Evolutionary conservation across 306 rosid species (phyloP).

Genomic region (Trifolium dubium): DNA sequence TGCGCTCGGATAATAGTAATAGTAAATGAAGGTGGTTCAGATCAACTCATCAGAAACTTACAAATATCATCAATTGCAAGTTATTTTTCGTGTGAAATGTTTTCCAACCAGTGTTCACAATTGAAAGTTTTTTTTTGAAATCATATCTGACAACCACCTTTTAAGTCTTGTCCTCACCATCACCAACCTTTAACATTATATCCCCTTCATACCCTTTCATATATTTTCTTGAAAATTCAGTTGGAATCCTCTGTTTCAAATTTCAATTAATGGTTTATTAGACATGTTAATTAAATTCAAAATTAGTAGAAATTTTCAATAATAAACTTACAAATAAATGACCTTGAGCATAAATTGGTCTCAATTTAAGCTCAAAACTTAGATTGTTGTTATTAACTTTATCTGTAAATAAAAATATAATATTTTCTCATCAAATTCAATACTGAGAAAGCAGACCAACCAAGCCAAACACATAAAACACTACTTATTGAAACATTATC

Average conservation of each 20-base stretch:
- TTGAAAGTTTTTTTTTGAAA: too few species aligned
- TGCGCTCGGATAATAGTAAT: neutral
- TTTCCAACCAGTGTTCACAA: neutral
- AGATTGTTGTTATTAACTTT: too few species aligned
- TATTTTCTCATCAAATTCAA: too few species aligned
- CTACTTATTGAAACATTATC: too few species aligned
- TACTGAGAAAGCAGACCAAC: too few species aligned
- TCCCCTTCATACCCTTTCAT: neutral
- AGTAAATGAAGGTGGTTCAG: neutral
- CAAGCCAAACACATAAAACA: too few species aligned
- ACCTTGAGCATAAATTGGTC: too few species aligned
- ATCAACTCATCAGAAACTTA: neutral
- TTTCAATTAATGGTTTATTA: neutral
- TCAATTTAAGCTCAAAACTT: too few species aligned
- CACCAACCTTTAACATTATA: neutral
- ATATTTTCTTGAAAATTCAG: neutral
- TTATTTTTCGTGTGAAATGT: neutral
- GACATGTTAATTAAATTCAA: too few species aligned
- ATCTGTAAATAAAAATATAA: too few species aligned
- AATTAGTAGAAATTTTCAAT: too few species aligned
- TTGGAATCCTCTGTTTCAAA: constrained; percentile 4
- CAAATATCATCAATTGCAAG: neutral
- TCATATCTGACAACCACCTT: neutral
- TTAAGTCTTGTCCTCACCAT: neutral
- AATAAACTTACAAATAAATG: too few species aligned